phyloP scores from a whole-genome alignment of 306 rosid species.

The Sphenostylis stenocarpa region DNA sequence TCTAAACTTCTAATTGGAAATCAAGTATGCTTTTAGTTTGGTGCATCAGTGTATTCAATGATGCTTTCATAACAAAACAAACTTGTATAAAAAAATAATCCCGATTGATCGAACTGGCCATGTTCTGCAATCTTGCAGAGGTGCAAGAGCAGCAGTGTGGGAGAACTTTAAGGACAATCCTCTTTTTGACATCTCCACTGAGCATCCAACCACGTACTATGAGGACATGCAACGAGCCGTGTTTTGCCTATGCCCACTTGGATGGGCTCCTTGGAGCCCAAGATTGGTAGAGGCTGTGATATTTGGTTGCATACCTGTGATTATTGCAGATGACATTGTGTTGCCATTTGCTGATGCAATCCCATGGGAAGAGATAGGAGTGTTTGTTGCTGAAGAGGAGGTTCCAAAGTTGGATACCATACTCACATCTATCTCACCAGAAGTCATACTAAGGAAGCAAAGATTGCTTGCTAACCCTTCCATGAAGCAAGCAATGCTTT shows the following conservation, averaged over 20 bases:
- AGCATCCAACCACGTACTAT: constrained; percentile 91
- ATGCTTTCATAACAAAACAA: constrained; percentile 11
- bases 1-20: background rate
- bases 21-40: background rate
- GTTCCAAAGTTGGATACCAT: constrained; percentile 85
- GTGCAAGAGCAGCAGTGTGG: constrained; percentile 96
- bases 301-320: constrained; percentile 97
- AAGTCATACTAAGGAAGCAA: constrained; percentile 81
- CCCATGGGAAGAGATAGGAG: constrained; percentile 97
- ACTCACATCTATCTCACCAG: constrained; percentile 82
- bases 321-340: constrained; percentile 93
- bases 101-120: background rate
- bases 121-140: constrained; percentile 50
- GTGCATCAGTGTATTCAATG: background rate
- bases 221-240: constrained; percentile 99
- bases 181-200: constrained; percentile 85
- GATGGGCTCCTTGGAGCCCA: constrained; percentile 99
- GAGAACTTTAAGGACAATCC: constrained; percentile 97
- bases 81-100: constrained; percentile 5
- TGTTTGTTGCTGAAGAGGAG: constrained; percentile 79
- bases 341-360: constrained; percentile 97
- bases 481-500: constrained; percentile 95
- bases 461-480: constrained; percentile 97
- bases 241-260: constrained; percentile 94
- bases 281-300: constrained; percentile 94